A percentile compares a stretch with the other conserved stretches of the same genome.
phyloP scores from a whole-genome alignment of 2,329 filamentous ascomycete species.

The Hypomyces perniciosus region DNA sequence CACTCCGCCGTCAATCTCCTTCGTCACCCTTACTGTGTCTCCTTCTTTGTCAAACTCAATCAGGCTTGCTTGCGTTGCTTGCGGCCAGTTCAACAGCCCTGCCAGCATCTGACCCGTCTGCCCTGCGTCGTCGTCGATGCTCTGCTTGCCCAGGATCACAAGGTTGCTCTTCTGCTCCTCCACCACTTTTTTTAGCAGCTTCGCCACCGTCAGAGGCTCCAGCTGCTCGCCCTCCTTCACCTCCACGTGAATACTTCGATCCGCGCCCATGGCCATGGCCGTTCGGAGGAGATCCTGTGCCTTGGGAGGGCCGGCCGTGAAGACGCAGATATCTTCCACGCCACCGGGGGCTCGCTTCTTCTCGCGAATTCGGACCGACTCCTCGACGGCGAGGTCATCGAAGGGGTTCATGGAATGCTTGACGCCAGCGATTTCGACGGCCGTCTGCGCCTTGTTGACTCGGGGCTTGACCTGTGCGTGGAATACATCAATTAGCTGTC shows the following conservation, averaged over 20 bases:
- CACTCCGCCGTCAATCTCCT: conserved; percentile 91
- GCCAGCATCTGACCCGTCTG: conserved; percentile 99
- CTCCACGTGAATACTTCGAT: conserved; percentile 85
- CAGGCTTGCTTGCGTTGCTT: conserved; percentile 88
- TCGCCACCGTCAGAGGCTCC: conserved; percentile 88
- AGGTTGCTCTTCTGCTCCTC: conserved; percentile 83
- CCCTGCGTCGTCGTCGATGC: conserved; percentile 90
- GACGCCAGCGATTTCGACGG: conserved; percentile 84
- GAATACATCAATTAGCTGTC: conserved; percentile 13
- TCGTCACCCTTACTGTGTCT: conserved; percentile 68
- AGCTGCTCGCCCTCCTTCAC: conserved; percentile 67
- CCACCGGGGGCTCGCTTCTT: conserved; percentile 65
- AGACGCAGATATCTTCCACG: conserved; percentile 86
- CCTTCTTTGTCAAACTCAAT: conserved; percentile 67
- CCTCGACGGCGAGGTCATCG: conserved; percentile 96
- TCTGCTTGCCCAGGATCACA: conserved; percentile 93
- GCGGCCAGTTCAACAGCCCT: conserved; percentile 82
- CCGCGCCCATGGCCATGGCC: conserved; percentile 97
- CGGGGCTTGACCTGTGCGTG: conserved; percentile 56
- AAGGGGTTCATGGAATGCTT: conserved; percentile 99
- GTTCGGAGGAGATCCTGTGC: conserved; percentile 84
- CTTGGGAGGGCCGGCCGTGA: conserved; percentile 85
- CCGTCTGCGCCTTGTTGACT: conserved; percentile 70
- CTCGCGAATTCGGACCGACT: conserved; percentile 90
- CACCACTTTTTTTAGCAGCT: conserved; percentile 75